A percentile compares a stretch with the other conserved stretches of the same genome.
Conservation (phyloP, 345 rosid species). For the Corchorus capsularis region DNA sequence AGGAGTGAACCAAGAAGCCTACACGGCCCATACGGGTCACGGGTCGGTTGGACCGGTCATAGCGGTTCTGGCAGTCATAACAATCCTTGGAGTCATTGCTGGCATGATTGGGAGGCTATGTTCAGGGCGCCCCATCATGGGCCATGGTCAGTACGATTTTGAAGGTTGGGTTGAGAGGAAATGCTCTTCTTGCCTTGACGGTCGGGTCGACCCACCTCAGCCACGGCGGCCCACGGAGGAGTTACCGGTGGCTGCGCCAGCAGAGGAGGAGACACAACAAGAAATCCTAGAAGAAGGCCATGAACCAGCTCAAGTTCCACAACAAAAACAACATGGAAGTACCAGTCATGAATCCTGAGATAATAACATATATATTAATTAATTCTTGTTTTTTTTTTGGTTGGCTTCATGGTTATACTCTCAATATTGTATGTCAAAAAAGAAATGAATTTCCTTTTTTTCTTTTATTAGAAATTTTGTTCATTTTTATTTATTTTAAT, state of each 20-base stretch:
- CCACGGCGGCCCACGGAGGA: conserved; percentile 30
- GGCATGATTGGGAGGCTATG: conserved; percentile 68
- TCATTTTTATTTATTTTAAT: neutral
- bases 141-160: conserved; percentile 53
- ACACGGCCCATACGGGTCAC: conserved; percentile 38
- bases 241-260: conserved; percentile 30
- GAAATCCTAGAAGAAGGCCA: conserved; percentile 35
- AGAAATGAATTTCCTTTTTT: neutral
- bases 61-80: conserved; percentile 64
- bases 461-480: neutral
- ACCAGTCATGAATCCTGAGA: conserved; percentile 26
- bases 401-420: conserved; percentile 6
- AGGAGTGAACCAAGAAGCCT: conserved; percentile 37
- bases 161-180: conserved; percentile 73
- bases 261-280: conserved; percentile 27
- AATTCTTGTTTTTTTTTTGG: neutral
- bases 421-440: conserved; percentile 13
- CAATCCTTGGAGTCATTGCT: conserved; percentile 58
- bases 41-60: conserved; percentile 67
- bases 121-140: conserved; percentile 57
- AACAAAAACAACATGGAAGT: conserved; percentile 28
- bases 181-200: conserved; percentile 68
- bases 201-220: conserved; percentile 38
- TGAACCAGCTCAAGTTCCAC: conserved; percentile 18
- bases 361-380: neutral